Conservation (phyloP, 1,284 basidiomycete genomes). For the Malassezia japonica region DNA sequence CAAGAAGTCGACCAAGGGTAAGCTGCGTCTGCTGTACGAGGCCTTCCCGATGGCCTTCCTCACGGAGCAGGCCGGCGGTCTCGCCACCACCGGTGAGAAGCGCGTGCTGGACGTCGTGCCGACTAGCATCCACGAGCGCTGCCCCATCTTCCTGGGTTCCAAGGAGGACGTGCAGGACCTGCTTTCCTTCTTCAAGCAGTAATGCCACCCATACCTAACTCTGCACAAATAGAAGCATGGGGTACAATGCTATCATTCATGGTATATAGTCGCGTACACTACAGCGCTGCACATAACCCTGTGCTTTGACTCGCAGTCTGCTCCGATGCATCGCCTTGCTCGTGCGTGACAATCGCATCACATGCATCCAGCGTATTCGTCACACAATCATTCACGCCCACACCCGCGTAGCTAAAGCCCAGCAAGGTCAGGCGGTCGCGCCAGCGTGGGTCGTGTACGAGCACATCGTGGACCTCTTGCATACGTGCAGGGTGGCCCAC, state of each 20-base stretch:
- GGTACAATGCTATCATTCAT: neutral
- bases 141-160: slow-evolving; percentile 86
- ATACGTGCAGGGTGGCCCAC: slow-evolving; percentile 67
- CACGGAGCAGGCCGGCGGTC: slow-evolving; percentile 90
- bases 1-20: slow-evolving; percentile 93
- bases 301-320: neutral
- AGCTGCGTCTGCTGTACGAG: slow-evolving; percentile 89
- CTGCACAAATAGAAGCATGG: too few species aligned
- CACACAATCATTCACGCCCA: slow-evolving; percentile 82
- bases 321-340: neutral
- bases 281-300: neutral
- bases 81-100: slow-evolving; percentile 85
- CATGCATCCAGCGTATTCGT: slow-evolving; percentile 18
- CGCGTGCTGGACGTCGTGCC: slow-evolving; percentile 89
- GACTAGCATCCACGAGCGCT: slow-evolving; percentile 79
- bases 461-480: slow-evolving; percentile 55
- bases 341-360: slow-evolving; percentile 7
- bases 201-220: neutral
- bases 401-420: slow-evolving; percentile 78
- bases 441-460: slow-evolving; percentile 51
- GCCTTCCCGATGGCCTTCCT: slow-evolving; percentile 99
- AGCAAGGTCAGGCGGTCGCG: slow-evolving; percentile 61
- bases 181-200: slow-evolving; percentile 17
- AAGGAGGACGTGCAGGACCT: slow-evolving; percentile 83
- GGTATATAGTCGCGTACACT: neutral